Conservation (phyloP, 352 stramenopile species). For the Globisporangium irregulare region DNA sequence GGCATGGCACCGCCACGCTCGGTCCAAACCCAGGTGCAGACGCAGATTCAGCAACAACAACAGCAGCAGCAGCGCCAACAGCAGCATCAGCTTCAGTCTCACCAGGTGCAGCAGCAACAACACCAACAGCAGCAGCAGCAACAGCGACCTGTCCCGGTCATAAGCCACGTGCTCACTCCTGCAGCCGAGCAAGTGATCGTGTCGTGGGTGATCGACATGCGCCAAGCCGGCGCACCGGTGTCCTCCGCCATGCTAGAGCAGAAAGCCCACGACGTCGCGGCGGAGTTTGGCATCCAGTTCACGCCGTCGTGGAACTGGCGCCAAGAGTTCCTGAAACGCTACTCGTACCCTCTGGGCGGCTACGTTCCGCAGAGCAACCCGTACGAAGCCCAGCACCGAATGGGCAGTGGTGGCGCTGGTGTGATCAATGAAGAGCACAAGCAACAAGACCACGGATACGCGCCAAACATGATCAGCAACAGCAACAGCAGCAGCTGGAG, state of each 20-base stretch:
- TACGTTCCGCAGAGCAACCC: conserved; percentile 3
- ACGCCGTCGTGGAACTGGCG: conserved; percentile 18
- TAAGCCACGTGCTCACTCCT: conserved; percentile 5
- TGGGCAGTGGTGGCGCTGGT: neutral
- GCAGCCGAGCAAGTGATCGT: conserved; percentile 15
- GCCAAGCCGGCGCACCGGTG: conserved; percentile 7
- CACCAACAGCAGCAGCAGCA: neutral
- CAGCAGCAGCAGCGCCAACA: conserved; percentile 11
- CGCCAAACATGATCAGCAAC: neutral
- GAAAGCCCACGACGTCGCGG: conserved; percentile 13
- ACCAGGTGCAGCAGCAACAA: neutral
- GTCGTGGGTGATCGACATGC: conserved; percentile 19
- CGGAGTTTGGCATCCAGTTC: conserved; percentile 16
- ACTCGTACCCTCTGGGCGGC: conserved; percentile 15
- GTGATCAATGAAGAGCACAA: conserved; percentile 10
- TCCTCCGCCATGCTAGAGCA: conserved; percentile 17
- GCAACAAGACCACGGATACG: conserved; percentile 14
- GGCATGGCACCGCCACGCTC: conserved; percentile 2
- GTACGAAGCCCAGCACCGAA: conserved; percentile 7
- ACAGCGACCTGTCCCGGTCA: conserved; percentile 4
- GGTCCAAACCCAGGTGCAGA: conserved; percentile 1
- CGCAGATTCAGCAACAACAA: conserved; percentile 1
- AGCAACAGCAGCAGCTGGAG: neutral
- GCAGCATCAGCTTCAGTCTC: conserved; percentile 2
- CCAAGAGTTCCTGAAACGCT: conserved; percentile 20